Evolutionary conservation across 1,284 basidiomycete species (phyloP).

Genomic region (Jaminaea rosea): DNA sequence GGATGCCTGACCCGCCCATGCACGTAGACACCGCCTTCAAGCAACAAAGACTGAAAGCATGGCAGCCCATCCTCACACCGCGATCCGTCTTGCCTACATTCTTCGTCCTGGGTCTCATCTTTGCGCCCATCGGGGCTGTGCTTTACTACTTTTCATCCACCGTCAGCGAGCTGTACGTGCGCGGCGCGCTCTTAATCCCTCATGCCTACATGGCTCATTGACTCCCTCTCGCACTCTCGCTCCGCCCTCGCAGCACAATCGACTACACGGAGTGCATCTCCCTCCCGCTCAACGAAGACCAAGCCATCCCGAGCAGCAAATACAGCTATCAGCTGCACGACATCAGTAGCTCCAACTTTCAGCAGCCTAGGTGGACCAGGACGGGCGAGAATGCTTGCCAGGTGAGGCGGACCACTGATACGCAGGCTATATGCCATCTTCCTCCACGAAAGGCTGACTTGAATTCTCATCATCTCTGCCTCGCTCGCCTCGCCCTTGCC

Average conservation of each 20-base stretch:
- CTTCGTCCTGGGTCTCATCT: slow-evolving; percentile 85
- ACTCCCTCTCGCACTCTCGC: too few species aligned
- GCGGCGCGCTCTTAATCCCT: too few species aligned
- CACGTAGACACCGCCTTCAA: slow-evolving; percentile 95
- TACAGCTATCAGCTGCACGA: slow-evolving; percentile 59
- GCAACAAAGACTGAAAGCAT: slow-evolving; percentile 97
- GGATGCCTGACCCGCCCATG: too few species aligned
- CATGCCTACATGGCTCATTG: neutral
- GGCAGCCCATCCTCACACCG: slow-evolving; percentile 98
- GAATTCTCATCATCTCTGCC: too few species aligned
- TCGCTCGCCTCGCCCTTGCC: slow-evolving; percentile 16
- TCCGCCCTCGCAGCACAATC: too few species aligned
- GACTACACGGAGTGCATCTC: slow-evolving; percentile 77
- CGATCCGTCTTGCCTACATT: slow-evolving; percentile 93
- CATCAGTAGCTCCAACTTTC: slow-evolving; percentile 31
- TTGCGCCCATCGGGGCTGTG: slow-evolving; percentile 89
- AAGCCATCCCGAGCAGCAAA: slow-evolving; percentile 58
- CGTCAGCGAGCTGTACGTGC: slow-evolving; percentile 23
- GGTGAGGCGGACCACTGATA: neutral
- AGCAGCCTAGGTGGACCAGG: slow-evolving; percentile 38
- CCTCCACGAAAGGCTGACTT: too few species aligned
- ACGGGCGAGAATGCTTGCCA: neutral
- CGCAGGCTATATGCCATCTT: slow-evolving; percentile 2
- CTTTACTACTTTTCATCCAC: slow-evolving; percentile 54
- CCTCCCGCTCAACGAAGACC: slow-evolving; percentile 12